Evolutionary conservation across 2,329 filamentous ascomycete genomes (phyloP), one percentile per base, ranked within the genome.

Genomic region (Xylariaceae sp.): DNA sequence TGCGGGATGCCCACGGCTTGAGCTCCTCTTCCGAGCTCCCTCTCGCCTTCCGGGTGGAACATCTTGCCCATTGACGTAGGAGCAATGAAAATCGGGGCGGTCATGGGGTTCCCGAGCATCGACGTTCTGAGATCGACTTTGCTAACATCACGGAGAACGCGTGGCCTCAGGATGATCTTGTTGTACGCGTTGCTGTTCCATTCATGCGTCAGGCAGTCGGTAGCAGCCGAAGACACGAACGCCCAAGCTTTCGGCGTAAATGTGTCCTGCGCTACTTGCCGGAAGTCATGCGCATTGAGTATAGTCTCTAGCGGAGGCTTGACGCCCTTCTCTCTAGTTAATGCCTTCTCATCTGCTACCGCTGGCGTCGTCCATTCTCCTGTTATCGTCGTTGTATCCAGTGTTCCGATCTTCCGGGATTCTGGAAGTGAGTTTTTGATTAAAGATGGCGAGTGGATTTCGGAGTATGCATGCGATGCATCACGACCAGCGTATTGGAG

Each of bases 161-260:
- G 62, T n/a, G 67, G 66, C 12, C 84, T 78, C 5, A 88, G 75
- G 66, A 75, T 75, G 56, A 87, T 83, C 22, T 75, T 68, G 39
- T 75, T 69, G 60, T 83, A 84, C 55, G 76, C 71, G 0, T 75
- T 71, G 19, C 71, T 74, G 64, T 88, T 88, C 45, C 76, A 74
- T 45, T 56, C 59, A 44, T 84, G 80, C 36, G 85, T 81, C 60
- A 77, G 76, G n/a, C 73, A 66, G 62, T 78, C 85, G 6, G 83
- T 87, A 11, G 84, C 81, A 2, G 84, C 85, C 9, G 82, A 86
- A 17, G 82, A 86, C 63, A 84, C 81, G 62, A 87, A 88, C 0
- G 84, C 85, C 82, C 82, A 87, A n/a, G 84, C 80, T 62, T 88
- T 88, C 18, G 78, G 75, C 9, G 75, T 75, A 44, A 85, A 74